Evolutionary conservation across 2,329 filamentous ascomycete genomes (phyloP).

Genomic region (Fusarium temperatum): DNA sequence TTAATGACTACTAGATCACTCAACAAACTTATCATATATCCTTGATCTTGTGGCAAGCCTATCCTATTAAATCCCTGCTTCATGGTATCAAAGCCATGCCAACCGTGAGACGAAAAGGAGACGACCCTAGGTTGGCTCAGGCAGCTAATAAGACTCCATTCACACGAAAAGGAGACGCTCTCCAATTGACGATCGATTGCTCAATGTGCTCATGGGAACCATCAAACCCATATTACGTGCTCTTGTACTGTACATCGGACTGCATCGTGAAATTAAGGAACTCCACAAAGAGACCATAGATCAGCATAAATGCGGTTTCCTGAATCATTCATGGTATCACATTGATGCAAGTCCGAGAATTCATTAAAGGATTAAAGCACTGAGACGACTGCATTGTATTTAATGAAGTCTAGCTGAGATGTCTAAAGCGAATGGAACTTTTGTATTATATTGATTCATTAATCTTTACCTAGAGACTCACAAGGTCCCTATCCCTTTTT

Average conservation of each 20-base stretch:
- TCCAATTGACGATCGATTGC: not conserved
- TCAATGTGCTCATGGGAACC: not conserved
- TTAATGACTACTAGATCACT: not conserved
- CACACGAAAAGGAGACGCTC: not conserved
- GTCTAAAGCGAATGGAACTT: constrained; percentile 13
- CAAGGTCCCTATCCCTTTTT: not conserved
- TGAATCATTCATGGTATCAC: not conserved
- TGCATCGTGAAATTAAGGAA: not conserved
- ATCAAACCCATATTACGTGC: not conserved
- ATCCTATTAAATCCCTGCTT: not conserved
- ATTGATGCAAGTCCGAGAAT: too few relatives aligned
- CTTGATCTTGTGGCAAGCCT: not conserved
- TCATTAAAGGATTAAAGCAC: not conserved
- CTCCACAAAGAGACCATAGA: not conserved
- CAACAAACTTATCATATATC: not conserved
- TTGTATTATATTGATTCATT: constrained; percentile 11
- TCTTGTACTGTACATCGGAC: not conserved
- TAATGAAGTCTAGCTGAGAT: not conserved
- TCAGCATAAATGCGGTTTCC: not conserved
- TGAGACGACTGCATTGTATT: not conserved
- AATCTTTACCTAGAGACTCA: not conserved
- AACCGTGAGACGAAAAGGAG: not conserved
- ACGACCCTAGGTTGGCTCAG: too few relatives aligned
- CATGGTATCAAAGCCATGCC: too few relatives aligned
- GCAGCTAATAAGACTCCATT: too few relatives aligned